Percentiles rank a stretch among this genome's conserved stretches.
Conservation (phyloP, 2,329 filamentous ascomycete genomes). For the Penicillium hesseltinei region DNA sequence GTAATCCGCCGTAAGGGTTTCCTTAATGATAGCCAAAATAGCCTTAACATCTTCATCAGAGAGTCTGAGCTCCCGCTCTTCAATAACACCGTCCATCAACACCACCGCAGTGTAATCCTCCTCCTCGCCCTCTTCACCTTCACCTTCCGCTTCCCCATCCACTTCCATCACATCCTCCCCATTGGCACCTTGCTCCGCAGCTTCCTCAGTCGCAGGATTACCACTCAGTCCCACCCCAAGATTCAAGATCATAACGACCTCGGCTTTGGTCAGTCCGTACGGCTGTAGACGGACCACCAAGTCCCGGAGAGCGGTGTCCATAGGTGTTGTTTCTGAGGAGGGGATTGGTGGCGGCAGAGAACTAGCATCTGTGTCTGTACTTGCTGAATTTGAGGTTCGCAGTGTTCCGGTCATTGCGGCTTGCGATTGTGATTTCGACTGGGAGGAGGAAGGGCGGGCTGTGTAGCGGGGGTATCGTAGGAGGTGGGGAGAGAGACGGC, state of each 20-base stretch:
- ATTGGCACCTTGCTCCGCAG: constrained; percentile 8
- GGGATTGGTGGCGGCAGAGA: constrained; percentile 11
- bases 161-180: constrained; percentile 24
- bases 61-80: constrained; percentile 44
- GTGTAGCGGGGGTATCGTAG: constrained; percentile 38
- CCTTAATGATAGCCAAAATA: constrained; percentile 38
- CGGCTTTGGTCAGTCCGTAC: constrained; percentile 47
- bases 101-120: constrained; percentile 36
- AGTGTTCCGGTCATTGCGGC: constrained; percentile 24
- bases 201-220: constrained; percentile 2
- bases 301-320: constrained; percentile 40
- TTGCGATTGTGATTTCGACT: constrained; percentile 20
- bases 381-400: constrained; percentile 13
- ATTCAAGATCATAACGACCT: constrained; percentile 48
- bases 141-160: constrained; percentile 18
- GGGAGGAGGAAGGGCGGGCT: constrained; percentile 21
- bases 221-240: constrained; percentile 40
- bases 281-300: constrained; percentile 39
- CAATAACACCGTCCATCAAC: constrained; percentile 42
- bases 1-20: constrained; percentile 29
- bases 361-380: constrained; percentile 5
- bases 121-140: constrained; percentile 26
- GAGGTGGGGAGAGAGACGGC: constrained; percentile 41
- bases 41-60: constrained; percentile 37
- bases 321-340: constrained; percentile 28